A percentile compares a stretch with the other conserved stretches of the same genome.
Conservation (phyloP, 331 rosid species). For the Cydonia oblonga region DNA sequence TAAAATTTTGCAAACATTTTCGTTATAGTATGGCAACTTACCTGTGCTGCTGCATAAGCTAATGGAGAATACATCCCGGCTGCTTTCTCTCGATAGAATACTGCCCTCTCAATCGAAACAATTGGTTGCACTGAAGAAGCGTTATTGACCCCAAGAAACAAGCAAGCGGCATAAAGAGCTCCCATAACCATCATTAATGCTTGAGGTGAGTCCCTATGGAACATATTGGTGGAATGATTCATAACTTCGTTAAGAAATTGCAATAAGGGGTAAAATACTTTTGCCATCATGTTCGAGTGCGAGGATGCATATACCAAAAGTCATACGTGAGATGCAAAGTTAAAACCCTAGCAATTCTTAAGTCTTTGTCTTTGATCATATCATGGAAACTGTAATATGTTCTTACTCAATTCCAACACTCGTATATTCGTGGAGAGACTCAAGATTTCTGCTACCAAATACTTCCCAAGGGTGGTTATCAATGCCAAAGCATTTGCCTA, state of each 20-base stretch:
- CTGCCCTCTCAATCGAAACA: constrained; percentile 90
- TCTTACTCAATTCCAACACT: not conserved
- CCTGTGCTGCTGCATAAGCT: constrained; percentile 76
- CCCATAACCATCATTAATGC: constrained; percentile 62
- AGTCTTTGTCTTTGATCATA: not conserved
- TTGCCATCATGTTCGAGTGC: not conserved
- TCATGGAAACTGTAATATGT: not conserved
- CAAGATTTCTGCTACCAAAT: not conserved
- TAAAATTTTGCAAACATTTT: not conserved
- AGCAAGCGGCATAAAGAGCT: constrained; percentile 64
- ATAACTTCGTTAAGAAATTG: not conserved
- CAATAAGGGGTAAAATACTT: not conserved
- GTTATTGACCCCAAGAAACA: constrained; percentile 77
- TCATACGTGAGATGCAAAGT: not conserved
- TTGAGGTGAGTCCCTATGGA: constrained; percentile 45
- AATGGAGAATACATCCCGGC: constrained; percentile 87
- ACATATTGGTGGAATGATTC: not conserved
- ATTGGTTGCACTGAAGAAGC: constrained; percentile 79
- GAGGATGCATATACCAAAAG: not conserved
- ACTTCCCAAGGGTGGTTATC: not conserved
- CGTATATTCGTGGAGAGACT: not conserved
- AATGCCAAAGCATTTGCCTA: not conserved
- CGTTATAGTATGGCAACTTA: constrained; percentile 3
- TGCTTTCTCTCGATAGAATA: constrained; percentile 73
- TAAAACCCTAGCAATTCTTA: not conserved